phyloP scores from a whole-genome alignment of 257 asterid species.

The Nicotiana undulata region DNA sequence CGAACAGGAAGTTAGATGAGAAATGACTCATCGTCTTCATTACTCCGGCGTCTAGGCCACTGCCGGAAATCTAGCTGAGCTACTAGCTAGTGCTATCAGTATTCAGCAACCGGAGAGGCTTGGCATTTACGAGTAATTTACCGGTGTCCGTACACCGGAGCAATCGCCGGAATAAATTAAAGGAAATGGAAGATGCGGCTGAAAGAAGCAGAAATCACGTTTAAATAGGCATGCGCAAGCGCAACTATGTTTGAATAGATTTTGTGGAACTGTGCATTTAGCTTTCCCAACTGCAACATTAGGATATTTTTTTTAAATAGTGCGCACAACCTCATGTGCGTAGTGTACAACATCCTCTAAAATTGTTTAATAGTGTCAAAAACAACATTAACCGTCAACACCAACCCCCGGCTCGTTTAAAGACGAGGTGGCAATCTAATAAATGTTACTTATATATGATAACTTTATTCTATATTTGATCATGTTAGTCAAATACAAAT shows the following conservation, averaged over 20 bases:
- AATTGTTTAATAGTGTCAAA: background rate
- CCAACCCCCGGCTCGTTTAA: no score
- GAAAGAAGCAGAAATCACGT: background rate
- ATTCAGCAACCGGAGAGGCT: background rate
- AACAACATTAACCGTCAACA: background rate
- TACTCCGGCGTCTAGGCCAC: background rate
- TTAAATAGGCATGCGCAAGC: background rate
- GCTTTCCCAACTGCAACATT: background rate
- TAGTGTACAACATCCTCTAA: background rate
- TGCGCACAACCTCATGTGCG: background rate
- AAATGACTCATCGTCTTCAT: conserved; percentile 1
- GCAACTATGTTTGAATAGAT: background rate
- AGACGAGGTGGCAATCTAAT: no score
- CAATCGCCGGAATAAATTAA: background rate
- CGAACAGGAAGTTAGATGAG: background rate
- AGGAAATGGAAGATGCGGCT: background rate
- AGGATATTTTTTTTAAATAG: background rate
- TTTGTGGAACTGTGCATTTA: background rate
- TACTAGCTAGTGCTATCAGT: background rate
- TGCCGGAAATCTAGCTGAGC: background rate
- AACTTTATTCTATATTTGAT: no score
- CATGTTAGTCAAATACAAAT: no score
- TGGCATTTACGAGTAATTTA: background rate
- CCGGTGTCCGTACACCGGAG: background rate
- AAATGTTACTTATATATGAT: no score